These are phyloP conservation scores for Flueggea neowawraea DNA, from an alignment of 441 rosid species.

Conservation along the genomic window DNA sequence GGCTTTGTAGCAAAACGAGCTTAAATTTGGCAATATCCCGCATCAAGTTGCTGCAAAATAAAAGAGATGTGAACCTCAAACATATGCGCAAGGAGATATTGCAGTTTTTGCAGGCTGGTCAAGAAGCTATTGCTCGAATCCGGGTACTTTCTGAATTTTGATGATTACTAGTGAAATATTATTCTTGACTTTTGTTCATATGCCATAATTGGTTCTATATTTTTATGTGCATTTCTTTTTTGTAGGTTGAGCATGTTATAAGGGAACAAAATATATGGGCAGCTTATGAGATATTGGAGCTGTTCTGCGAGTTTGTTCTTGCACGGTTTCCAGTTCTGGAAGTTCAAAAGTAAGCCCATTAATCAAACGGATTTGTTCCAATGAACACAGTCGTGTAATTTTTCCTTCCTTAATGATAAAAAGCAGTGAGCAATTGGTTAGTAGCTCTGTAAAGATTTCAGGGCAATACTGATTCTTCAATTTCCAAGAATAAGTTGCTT, in stretches of 20 bases:
- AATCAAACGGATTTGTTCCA: too few species aligned
- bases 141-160: conserved; percentile 38
- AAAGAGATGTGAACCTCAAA: conserved; percentile 88
- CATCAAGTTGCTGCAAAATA: conserved; percentile 82
- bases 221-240: conserved; percentile 7
- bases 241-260: conserved; percentile 90
- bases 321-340: conserved; percentile 87
- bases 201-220: not conserved
- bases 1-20: conserved; percentile 69
- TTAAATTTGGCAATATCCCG: conserved; percentile 78
- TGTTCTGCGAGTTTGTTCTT: conserved; percentile 84
- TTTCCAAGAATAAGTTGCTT: too few species aligned
- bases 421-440: too few species aligned
- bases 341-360: conserved; percentile 55
- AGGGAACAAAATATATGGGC: conserved; percentile 78
- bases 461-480: too few species aligned
- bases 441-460: too few species aligned
- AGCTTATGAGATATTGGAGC: conserved; percentile 80
- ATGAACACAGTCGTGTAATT: too few species aligned
- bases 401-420: too few species aligned
- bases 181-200: not conserved
- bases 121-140: conserved; percentile 92
- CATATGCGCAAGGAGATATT: conserved; percentile 94
- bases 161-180: not conserved
- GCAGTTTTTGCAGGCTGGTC: conserved; percentile 89